Base-by-base conservation (phyloP, 441 rosid genomes). In the Mallotus japonicus region DNA sequence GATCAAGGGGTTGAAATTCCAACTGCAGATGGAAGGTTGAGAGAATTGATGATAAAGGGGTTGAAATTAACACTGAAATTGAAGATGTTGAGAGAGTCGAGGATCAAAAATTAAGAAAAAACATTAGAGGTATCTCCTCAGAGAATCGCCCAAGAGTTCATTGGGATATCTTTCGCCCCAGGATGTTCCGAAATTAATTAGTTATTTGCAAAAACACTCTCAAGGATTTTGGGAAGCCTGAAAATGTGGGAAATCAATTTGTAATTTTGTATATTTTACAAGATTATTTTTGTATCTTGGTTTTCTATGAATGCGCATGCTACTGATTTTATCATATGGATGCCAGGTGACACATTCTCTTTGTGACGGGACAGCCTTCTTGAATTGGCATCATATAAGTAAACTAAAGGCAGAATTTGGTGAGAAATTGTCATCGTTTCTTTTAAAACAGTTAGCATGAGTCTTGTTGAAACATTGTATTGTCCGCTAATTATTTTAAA, bases 81-180 rank as follows among this genome's bases (percentile, higher is more conserved):
- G 74, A 72, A 42, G 69, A 68, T 12, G 55, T 47, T 19, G 63
- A 59, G 59, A 70, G 69, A 62, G 20, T 70, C 54, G 70, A 71
- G 64, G 55, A 71, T 67, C 34, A 71, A 68, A 72, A 67, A 62
- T 73, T 71, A 37, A 63, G 73, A 61, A 70, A 77, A 63, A 73
- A 68, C 54, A 22, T 62, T 34, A 77, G 55, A 76, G 82, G 77
- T 71, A 40, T 79, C 60, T 51, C 79, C 66, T 73, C 72, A n/a
- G 72, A 74, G 62, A 76, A 77, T 78, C 72, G 46, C 70, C 73
- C 87, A 1, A 92, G 95, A 76, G 87, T 84, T 56, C 80, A 65
- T 70, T 91, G 98, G 99, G 97, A 93, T 72, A 84, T 93, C 78
- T 95, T 95, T 55, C 82, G 85, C 71, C 89, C 76, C 89, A 87